Conservation (phyloP, 352 stramenopile genomes). For the Pythium dissotocum region DNA sequence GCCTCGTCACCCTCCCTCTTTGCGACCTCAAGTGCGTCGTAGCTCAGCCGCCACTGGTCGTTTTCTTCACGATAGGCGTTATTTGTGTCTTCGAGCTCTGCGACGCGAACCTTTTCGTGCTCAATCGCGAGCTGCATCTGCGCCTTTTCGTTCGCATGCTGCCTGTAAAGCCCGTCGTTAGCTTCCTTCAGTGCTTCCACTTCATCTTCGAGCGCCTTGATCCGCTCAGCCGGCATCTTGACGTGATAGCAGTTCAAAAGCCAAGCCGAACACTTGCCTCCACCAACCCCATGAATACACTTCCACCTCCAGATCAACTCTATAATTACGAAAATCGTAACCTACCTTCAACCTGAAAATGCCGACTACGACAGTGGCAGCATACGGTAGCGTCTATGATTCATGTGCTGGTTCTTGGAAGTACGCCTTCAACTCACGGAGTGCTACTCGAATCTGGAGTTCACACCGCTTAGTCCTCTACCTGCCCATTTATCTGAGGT, state of each 20-base stretch:
- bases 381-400: too few relatives aligned
- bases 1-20: constrained; percentile 53
- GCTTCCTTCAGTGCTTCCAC: constrained; percentile 48
- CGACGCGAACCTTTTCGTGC: constrained; percentile 51
- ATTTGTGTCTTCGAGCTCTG: constrained; percentile 44
- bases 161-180: constrained; percentile 62
- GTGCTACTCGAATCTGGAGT: not conserved
- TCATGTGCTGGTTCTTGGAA: not conserved
- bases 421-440: not conserved
- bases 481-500: not conserved
- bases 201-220: constrained; percentile 51
- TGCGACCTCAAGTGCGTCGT: constrained; percentile 49
- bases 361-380: too few relatives aligned
- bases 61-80: constrained; percentile 58
- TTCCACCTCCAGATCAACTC: not conserved
- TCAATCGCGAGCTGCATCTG: constrained; percentile 77
- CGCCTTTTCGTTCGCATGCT: constrained; percentile 74
- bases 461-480: not conserved
- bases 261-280: not conserved
- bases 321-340: not conserved
- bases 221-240: constrained; percentile 33
- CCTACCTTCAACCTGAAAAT: not conserved
- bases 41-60: constrained; percentile 58
- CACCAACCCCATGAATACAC: not conserved
- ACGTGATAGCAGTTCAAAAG: not conserved